A percentile compares a stretch with the other conserved stretches of the same genome.
These are phyloP conservation scores for Epichloe typhina DNA, from an alignment of 2,329 filamentous ascomycete species.

Conservation along the genomic window DNA sequence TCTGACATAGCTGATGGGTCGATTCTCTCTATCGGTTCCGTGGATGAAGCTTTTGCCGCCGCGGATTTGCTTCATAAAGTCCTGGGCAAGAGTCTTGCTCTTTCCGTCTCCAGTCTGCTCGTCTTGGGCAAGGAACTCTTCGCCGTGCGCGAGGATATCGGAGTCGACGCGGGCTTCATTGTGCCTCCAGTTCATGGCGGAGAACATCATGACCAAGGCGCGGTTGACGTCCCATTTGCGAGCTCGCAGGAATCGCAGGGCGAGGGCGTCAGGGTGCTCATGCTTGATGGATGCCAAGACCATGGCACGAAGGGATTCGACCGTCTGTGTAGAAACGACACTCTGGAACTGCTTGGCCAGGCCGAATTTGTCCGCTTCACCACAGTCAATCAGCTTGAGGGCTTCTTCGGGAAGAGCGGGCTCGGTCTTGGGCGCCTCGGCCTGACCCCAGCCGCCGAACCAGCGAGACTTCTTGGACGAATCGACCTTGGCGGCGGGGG, in stretches of 20 bases:
- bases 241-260: constrained; percentile 27
- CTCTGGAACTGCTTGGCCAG: constrained; percentile 6
- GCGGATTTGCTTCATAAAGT: constrained; percentile 23
- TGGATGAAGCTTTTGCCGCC: constrained; percentile 26
- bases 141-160: constrained; percentile 20
- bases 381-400: constrained; percentile 4
- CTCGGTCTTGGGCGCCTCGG: background rate
- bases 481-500: background rate
- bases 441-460: constrained; percentile 3
- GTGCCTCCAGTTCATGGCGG: constrained; percentile 24
- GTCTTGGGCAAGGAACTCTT: constrained; percentile 16
- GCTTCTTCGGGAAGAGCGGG: constrained; percentile 3
- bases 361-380: constrained; percentile 4
- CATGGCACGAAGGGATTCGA: constrained; percentile 6
- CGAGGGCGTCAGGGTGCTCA: constrained; percentile 24
- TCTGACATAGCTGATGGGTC: constrained; percentile 24
- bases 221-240: constrained; percentile 27
- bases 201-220: constrained; percentile 25
- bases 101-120: constrained; percentile 14
- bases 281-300: constrained; percentile 8
- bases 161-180: constrained; percentile 18
- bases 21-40: constrained; percentile 21
- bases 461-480: constrained; percentile 5
- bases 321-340: constrained; percentile 2
- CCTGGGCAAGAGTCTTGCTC: constrained; percentile 3